Conservation (phyloP, 495 filamentous ascomycete genomes). For the Copromyces sp. region DNA sequence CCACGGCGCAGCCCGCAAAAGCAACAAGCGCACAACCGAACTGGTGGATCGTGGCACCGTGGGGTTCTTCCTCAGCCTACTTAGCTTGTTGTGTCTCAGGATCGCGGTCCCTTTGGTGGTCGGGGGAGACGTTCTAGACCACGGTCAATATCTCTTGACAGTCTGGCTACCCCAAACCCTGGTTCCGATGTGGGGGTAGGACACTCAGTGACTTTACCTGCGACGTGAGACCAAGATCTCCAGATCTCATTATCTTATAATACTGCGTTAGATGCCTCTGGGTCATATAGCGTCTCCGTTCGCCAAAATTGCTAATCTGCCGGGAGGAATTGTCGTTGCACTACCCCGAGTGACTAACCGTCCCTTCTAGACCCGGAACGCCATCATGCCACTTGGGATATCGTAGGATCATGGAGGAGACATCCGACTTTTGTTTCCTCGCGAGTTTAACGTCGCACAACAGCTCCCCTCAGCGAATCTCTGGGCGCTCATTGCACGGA, state of each 20-base stretch:
- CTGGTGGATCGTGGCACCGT: not conserved
- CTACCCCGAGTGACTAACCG: not conserved
- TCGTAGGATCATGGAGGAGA: not conserved
- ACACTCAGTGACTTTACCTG: not conserved
- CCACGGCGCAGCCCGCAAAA: not conserved
- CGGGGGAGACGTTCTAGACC: not conserved
- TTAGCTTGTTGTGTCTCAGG: not conserved
- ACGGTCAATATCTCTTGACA: not conserved
- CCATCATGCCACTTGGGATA: not conserved
- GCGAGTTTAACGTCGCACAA: not conserved
- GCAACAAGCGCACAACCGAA: not conserved
- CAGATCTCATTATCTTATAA: not conserved
- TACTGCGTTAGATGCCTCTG: not conserved
- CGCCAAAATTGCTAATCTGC: not conserved
- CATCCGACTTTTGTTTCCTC: not conserved
- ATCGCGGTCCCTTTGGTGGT: not conserved
- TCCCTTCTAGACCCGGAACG: not conserved
- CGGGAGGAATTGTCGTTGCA: not conserved
- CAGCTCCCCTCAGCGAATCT: not conserved
- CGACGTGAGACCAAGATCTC: not conserved
- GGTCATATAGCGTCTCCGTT: not conserved
- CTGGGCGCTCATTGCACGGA: not conserved
- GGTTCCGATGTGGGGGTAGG: not conserved
- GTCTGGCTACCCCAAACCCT: not conserved
- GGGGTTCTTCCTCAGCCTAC: not conserved